These are phyloP conservation scores for Brassica hybrid DNA, from an alignment of 441 rosid genomes.

Conservation along the genomic window DNA sequence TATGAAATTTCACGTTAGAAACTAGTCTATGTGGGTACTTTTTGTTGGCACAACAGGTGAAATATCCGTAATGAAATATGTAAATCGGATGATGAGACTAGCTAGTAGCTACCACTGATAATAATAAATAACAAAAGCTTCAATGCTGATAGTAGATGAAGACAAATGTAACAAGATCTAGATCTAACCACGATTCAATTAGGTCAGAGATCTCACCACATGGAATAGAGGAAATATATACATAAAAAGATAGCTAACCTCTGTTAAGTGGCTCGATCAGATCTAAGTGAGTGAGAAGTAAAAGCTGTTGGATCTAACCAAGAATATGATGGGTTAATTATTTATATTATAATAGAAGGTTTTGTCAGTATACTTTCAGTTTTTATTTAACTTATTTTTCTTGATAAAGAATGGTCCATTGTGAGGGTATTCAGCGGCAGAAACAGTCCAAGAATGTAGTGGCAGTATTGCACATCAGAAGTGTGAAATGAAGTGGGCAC, in stretches of 20 bases:
- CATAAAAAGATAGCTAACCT: conserved; percentile 13
- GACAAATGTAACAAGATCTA: conserved; percentile 31
- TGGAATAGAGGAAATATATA: conserved; percentile 9
- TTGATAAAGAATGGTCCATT: conserved; percentile 19
- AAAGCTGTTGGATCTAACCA: conserved; percentile 6
- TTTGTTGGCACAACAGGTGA: not conserved
- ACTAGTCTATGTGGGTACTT: not conserved
- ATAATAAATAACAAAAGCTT: conserved; percentile 4
- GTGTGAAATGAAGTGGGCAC: conserved; percentile 19
- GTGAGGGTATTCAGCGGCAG: conserved; percentile 34
- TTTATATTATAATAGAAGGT: conserved; percentile 2
- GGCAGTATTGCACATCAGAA: conserved; percentile 20
- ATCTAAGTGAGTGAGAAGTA: conserved; percentile 13
- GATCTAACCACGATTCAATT: conserved; percentile 33
- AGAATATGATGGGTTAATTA: conserved; percentile 17
- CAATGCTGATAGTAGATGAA: conserved; percentile 5
- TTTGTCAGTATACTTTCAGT: conserved; percentile 4
- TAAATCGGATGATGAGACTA: too few relatives aligned
- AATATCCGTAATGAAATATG: not conserved
- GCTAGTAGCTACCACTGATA: not conserved
- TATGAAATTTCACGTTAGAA: conserved; percentile 3
- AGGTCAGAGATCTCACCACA: conserved; percentile 38
- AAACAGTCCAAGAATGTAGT: conserved; percentile 39
- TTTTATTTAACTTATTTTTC: not conserved
- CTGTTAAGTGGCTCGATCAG: conserved; percentile 23